These are phyloP conservation scores for Salix exigua DNA, from an alignment of 345 rosid genomes.

Conservation along the genomic window DNA sequence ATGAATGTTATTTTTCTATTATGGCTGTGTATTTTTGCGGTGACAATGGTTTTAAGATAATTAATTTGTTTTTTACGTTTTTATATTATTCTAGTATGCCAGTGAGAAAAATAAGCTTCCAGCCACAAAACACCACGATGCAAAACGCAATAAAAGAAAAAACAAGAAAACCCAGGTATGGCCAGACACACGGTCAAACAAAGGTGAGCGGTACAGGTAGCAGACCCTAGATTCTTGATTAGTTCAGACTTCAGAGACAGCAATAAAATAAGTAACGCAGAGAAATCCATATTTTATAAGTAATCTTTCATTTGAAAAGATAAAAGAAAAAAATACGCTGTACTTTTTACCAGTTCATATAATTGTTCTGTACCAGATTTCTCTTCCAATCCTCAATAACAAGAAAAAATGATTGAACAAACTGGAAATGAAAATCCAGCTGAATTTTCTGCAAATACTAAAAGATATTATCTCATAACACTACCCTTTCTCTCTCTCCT, in stretches of 20 bases:
- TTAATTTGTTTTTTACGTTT: no score
- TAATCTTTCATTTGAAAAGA: neutral
- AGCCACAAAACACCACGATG: no score
- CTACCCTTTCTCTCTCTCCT: neutral
- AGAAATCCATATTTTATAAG: no score
- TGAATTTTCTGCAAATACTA: neutral
- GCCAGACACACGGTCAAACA: constrained; percentile 6
- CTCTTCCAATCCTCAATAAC: neutral
- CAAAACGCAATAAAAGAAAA: no score
- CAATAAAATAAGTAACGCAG: neutral
- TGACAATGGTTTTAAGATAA: no score
- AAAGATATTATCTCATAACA: neutral
- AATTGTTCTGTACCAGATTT: neutral
- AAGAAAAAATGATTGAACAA: neutral
- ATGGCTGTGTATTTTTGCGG: no score
- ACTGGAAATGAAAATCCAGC: neutral
- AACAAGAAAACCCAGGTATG: neutral
- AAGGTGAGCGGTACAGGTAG: neutral
- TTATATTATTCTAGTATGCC: no score
- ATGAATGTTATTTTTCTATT: neutral
- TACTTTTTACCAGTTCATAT: neutral
- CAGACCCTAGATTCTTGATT: neutral
- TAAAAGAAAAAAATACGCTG: neutral
- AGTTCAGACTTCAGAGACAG: neutral
- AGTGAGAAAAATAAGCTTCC: no score